Percentiles rank a stretch among this genome's conserved stretches.
These are phyloP conservation scores for Ophiostoma himal-ulmi DNA, from an alignment of 2,329 filamentous ascomycete species.

Conservation along the genomic window DNA sequence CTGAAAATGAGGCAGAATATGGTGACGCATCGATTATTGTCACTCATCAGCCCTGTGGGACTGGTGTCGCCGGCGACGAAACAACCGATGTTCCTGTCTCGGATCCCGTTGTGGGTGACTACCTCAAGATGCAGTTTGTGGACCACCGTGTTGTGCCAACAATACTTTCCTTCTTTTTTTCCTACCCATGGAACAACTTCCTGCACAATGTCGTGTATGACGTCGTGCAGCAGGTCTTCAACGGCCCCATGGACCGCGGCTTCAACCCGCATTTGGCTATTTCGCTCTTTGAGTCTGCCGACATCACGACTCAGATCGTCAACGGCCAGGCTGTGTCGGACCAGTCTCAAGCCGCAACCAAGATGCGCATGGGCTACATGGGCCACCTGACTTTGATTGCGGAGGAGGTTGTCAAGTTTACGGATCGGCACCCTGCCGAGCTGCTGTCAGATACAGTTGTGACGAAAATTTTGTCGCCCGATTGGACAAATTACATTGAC, in stretches of 20 bases:
- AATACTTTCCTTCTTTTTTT: slow-evolving; percentile 97
- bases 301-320: slow-evolving; percentile 86
- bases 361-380: slow-evolving; percentile 96
- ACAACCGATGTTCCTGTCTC: not conserved
- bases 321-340: slow-evolving; percentile 84
- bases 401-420: slow-evolving; percentile 98
- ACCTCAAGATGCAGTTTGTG: slow-evolving; percentile 93
- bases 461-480: slow-evolving; percentile 79
- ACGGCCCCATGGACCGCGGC: slow-evolving; percentile 93
- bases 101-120: slow-evolving; percentile 83
- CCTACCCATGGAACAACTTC: slow-evolving; percentile 99
- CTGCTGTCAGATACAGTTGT: slow-evolving; percentile 76
- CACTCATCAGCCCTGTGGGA: slow-evolving; percentile 27
- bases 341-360: slow-evolving; percentile 72
- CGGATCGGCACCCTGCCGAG: slow-evolving; percentile 85
- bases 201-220: slow-evolving; percentile 99
- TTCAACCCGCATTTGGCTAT: slow-evolving; percentile 87
- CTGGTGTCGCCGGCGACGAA: not conserved
- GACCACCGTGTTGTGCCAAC: slow-evolving; percentile 91
- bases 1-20: slow-evolving; percentile 23
- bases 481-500: slow-evolving; percentile 94
- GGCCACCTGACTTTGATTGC: slow-evolving; percentile 94
- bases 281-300: slow-evolving; percentile 84
- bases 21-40: slow-evolving; percentile 32
- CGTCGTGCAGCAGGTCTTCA: slow-evolving; percentile 97